Evolutionary conservation across 768 basidiomycete genomes (phyloP), one percentile per base, ranked within the genome.

Genomic region (Auriscalpium vulgare): DNA sequence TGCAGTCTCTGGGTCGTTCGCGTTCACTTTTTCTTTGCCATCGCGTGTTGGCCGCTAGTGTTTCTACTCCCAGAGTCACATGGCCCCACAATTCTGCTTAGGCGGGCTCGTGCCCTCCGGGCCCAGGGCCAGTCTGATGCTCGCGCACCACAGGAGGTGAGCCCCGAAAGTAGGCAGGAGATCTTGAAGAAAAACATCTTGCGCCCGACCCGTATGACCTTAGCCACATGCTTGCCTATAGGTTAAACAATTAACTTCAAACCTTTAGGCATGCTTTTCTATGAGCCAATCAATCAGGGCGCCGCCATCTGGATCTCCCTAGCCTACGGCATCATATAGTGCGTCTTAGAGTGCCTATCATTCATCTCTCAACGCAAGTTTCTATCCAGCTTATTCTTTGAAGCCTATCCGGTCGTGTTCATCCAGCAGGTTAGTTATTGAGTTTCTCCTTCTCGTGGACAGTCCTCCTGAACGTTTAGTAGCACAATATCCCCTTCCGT

Each of bases 251-350:
- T 47, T 45, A 8, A 19, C n/a, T 43, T 43, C 40, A 43, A 43
- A 43, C 8, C 40, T 17, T 4, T 38, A 66, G 65, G 51, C 19
- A 62, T 62, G 62, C 54, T 64, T 35, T 8, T 59, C 11, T 50
- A 54, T 37, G 62, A 63, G 50, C 63, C 63, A 9, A 63, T 64
- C 50, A 47, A 54, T 4, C 61, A 59, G 37, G 65, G 60, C 4
- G 60, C 62, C 10, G 60, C 63, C 1, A 14, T 63, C 16, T 64
- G 60, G 63, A 60, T 62, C 2, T 58, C 62, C 7, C 51, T 66
- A 2, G 54, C 60, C 16, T 66, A 66, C 43, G 61, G 65, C n/a
- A 66, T 66, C 17, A 49, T 64, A 16, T 64, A 66, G 62, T 64
- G 43, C 16, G 63, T 50, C 6, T 21, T 3, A 21, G 21, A 21